Evolutionary conservation across 2,329 filamentous ascomycete genomes (phyloP).

Genomic region (Sporothrix variecibatus): DNA sequence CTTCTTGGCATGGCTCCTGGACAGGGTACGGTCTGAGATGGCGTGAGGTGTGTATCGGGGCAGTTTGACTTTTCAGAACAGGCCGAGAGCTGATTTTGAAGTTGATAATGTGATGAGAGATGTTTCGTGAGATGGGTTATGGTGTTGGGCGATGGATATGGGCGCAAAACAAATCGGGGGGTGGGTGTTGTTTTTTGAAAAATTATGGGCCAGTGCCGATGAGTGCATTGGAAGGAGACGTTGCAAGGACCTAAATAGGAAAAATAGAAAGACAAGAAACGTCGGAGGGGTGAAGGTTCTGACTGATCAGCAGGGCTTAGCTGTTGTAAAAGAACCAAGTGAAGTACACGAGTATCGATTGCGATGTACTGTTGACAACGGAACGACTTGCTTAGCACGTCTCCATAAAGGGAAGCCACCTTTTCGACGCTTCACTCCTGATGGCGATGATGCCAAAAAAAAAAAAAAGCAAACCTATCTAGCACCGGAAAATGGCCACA

Average conservation of each 20-base stretch:
- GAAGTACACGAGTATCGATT: not conserved
- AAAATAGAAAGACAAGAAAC: not conserved
- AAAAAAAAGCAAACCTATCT: not conserved
- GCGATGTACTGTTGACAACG: not conserved
- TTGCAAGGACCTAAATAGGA: not conserved
- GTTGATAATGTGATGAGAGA: not conserved
- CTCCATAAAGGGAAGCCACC: not conserved
- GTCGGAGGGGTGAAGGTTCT: not conserved
- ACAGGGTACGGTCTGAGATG: not conserved
- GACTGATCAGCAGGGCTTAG: not conserved
- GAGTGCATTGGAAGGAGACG: not conserved
- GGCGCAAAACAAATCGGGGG: not conserved
- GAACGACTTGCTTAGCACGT: not conserved
- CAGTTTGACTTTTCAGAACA: not conserved
- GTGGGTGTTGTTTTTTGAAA: not conserved
- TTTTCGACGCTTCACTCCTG: not conserved
- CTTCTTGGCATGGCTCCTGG: slow-evolving; percentile 20
- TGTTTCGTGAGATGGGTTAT: too few relatives aligned
- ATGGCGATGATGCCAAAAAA: not conserved
- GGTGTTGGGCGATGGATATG: not conserved
- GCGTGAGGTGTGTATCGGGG: too few relatives aligned
- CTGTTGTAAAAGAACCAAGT: not conserved
- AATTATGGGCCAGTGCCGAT: not conserved
- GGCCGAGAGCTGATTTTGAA: not conserved
- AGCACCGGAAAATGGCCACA: not conserved